These are phyloP conservation scores for Eimeria falciformis DNA, from an alignment of 169 alveolate genomes.

Conservation along the genomic window DNA sequence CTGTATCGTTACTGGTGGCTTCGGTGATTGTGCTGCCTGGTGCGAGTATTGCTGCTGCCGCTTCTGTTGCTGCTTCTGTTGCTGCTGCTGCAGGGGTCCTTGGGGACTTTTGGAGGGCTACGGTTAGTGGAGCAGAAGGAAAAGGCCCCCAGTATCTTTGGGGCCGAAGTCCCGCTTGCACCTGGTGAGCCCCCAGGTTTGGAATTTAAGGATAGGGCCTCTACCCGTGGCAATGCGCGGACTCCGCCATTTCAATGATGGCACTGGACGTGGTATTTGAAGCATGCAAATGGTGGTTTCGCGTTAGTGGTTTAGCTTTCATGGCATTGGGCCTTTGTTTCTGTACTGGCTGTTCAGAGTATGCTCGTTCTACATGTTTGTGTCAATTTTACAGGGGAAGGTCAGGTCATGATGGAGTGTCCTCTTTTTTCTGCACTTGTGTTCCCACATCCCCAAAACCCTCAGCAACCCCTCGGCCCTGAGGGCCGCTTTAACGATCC, in stretches of 20 bases:
- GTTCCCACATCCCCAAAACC: slow-evolving; percentile 81
- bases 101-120: slow-evolving; percentile 78
- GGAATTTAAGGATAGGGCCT: too few species aligned
- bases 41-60: slow-evolving; percentile 44
- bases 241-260: too few species aligned
- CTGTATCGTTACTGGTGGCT: neutral
- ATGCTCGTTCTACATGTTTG: neutral
- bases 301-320: too few species aligned
- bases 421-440: slow-evolving; percentile 83
- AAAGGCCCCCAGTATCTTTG: slow-evolving; percentile 37
- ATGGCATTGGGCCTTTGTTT: too few species aligned
- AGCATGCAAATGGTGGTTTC: too few species aligned
- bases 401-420: slow-evolving; percentile 81
- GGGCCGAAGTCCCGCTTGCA: slow-evolving; percentile 67
- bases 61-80: neutral
- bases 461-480: slow-evolving; percentile 70
- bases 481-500: slow-evolving; percentile 76
- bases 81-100: slow-evolving; percentile 63
- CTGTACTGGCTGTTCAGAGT: too few species aligned
- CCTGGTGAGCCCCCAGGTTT: neutral
- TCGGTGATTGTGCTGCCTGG: neutral
- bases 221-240: too few species aligned
- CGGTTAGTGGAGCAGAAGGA: slow-evolving; percentile 69
- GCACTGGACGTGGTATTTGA: too few species aligned
- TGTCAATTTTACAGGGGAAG: slow-evolving; percentile 38